These are phyloP conservation scores for Annulohypoxylon nitens DNA, from an alignment of 495 filamentous ascomycete genomes.

Conservation along the genomic window DNA sequence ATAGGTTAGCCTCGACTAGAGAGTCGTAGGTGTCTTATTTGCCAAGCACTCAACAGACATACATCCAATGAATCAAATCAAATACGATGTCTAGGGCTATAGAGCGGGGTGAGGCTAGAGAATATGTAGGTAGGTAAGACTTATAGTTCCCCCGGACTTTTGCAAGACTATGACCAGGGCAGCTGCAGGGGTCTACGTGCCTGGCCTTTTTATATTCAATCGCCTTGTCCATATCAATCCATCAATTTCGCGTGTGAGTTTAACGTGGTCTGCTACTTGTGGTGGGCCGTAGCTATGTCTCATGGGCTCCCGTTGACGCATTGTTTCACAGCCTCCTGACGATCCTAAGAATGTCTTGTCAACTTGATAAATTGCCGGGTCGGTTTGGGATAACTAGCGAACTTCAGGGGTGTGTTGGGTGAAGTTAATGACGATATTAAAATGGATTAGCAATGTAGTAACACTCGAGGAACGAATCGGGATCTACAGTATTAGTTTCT, in stretches of 20 bases:
- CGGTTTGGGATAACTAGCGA: constrained; percentile 11
- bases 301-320: constrained; percentile 32
- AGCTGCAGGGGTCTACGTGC: constrained; percentile 13
- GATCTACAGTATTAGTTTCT: constrained; percentile 25
- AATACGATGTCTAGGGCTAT: constrained; percentile 17
- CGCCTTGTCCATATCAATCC: constrained; percentile 31
- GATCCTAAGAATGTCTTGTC: constrained; percentile 12
- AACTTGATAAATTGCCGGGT: constrained; percentile 14
- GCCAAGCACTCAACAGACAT: constrained; percentile 34
- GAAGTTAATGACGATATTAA: constrained; percentile 39
- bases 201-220: constrained; percentile 17
- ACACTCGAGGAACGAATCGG: constrained; percentile 36
- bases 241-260: constrained; percentile 28
- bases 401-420: constrained; percentile 22
- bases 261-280: constrained; percentile 16
- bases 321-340: constrained; percentile 20
- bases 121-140: constrained; percentile 13
- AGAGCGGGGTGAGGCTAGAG: constrained; percentile 27
- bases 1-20: neutral
- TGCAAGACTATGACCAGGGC: constrained; percentile 14
- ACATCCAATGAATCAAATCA: constrained; percentile 12
- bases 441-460: constrained; percentile 23
- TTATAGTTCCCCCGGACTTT: constrained; percentile 35
- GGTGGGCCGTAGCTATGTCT: constrained; percentile 19
- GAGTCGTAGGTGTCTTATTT: constrained; percentile 10